Base-by-base conservation (phyloP, 805 yeast genomes). In the Pichia insulana region DNA sequence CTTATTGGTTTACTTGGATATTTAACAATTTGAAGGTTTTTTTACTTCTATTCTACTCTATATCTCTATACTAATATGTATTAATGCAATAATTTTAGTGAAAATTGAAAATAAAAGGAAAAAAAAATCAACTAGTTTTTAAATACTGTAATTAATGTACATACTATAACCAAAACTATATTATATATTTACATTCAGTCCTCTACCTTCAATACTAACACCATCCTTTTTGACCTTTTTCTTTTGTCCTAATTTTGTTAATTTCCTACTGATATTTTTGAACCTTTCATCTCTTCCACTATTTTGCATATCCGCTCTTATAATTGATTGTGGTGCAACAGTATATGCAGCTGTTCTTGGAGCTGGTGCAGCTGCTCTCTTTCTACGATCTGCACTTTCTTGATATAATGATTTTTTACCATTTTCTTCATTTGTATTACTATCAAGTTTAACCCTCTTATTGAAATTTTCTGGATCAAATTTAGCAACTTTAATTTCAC, bases 331-430 rank as follows among this genome's bases (percentile, higher is more conserved):
- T 43, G 97, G 97, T 1, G 97, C 97, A 57, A 84, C 80, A 55
- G 82, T 83, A 68, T 86, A 89, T 45, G 90, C 95, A 12, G 87
- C 77, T 3, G 92, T 82, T 48, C 92, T 76, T 36, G 90, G 88
- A 30, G 82, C 79, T n/a, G 97, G 97, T 39, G 92, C 90, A 32
- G 95, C 95, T 4, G 97, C 97, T 62, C 97, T 76, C 62, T 84
- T 84, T 64, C 96, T 76, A 63, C 96, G 76, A 50, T 80, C 87
- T 9, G 96, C 96, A 53, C 85, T 81, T 59, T 83, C 89, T 65
- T 88, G 96, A 55, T 88, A 89, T 46, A 84, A 69, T 2, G 89
- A 62, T 61, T 73, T 80, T 37, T 62, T 62, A 10, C 57, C 58
- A 6, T 49, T 44, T 34, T 48, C 51, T 37, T 63, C 54, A 44